Conservation (phyloP, 352 stramenopile species). For the Blastocystis sp. region DNA sequence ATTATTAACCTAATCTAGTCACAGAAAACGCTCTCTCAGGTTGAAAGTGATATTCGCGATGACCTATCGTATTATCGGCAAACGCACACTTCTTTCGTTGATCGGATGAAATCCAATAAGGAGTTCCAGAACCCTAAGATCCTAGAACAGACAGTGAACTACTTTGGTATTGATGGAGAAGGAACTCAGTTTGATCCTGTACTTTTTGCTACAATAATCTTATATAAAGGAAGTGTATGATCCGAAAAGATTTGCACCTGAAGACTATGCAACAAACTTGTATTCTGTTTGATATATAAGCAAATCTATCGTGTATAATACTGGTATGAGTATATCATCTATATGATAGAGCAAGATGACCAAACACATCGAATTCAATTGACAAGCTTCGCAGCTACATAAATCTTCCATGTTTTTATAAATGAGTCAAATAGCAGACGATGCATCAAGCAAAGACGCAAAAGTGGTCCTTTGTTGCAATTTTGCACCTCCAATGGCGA, state of each 20-base stretch:
- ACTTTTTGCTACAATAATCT: neutral
- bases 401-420: neutral
- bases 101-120: slow-evolving; percentile 49
- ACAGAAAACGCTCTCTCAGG: neutral
- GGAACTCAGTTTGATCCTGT: slow-evolving; percentile 53
- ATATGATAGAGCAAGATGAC: no score
- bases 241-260: neutral
- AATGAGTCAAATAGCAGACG: neutral
- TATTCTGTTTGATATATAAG: neutral
- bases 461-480: slow-evolving; percentile 38
- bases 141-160: slow-evolving; percentile 8
- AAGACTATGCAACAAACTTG: neutral
- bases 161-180: slow-evolving; percentile 46
- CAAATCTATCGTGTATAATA: no score
- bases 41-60: neutral
- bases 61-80: slow-evolving; percentile 18
- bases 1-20: neutral
- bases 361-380: no score
- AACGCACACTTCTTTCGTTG: neutral
- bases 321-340: no score
- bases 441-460: neutral
- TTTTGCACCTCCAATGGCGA: neutral
- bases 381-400: neutral
- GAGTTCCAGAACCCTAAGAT: slow-evolving; percentile 57
- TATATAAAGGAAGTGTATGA: neutral